Evolutionary conservation across 2,329 filamentous ascomycete genomes (phyloP), one percentile per base, ranked within the genome.

Genomic region (Coniochaeta hoffmannii): DNA sequence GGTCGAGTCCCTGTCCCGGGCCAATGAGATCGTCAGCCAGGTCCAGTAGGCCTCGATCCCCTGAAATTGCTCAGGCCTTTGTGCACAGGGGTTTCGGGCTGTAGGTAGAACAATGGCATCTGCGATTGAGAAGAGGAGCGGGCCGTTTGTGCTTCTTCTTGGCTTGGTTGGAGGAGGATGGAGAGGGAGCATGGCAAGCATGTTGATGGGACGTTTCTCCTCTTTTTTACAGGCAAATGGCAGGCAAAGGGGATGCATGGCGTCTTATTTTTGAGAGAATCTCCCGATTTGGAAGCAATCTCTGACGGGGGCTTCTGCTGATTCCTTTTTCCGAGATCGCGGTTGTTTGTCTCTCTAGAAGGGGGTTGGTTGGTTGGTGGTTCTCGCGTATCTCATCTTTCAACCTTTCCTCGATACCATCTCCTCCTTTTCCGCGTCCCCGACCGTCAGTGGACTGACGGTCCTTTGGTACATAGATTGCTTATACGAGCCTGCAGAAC

Each of bases 11-110:
- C 78, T 99, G 67, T 76, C 81, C 63, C 88, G 89, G 72, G 94
- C 94, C 56, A 94, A 86, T 72, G 94, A 99, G 78, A 97, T 99
- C 75, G 94, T 99, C 69, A 92, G 90, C 73, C 83, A 87, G 70
- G 84, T 87, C 56, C 81, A 85, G 78, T 85, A 78, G 50, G 22
- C 22, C 22, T 26, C 19, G 41, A 46, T 46, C 22, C 36, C 36
- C 7, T 41, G 36, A 41, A 2, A 8, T 22, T 32, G 17, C 34
- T 4, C 34, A 36, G 9, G 34, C 14, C 34, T 14, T 36, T n/a
- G n/a, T n/a, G 34, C 15, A 6, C 10, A 36, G 5, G 34, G 34
- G 34, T 4, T n/a, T 7, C 34, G 32, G 34, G 17, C 32, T 36
- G 34, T 22, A n/a, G n/a, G n/a, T n/a, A n/a, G 17, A 22, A 22